Percentiles rank a stretch among this genome's conserved stretches.
phyloP scores from a whole-genome alignment of 495 filamentous ascomycete species.

The Pseudoneurospora amorphoporcata region DNA sequence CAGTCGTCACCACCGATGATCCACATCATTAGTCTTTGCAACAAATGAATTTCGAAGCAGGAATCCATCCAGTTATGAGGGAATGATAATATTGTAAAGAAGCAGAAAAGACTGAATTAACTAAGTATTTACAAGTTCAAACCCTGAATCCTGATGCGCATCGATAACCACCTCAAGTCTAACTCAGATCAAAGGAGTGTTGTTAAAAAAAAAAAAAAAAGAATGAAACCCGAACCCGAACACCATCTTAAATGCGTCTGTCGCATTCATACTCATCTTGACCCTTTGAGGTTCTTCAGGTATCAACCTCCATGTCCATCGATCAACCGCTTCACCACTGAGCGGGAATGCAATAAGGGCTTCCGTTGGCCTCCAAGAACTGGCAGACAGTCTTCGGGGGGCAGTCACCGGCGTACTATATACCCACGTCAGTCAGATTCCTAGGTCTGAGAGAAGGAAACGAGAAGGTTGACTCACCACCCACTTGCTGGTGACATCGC shows the following conservation, averaged over 20 bases:
- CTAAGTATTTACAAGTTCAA: background rate
- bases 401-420: constrained; percentile 15
- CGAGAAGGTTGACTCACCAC: constrained; percentile 10
- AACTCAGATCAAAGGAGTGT: background rate
- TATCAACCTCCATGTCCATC: background rate
- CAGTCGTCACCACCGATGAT: background rate
- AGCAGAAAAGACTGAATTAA: background rate
- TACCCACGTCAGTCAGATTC: background rate
- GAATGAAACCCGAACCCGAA: background rate
- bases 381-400: constrained; percentile 10
- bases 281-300: background rate
- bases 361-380: constrained; percentile 15
- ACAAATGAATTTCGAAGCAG: background rate
- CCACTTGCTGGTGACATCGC: constrained; percentile 11
- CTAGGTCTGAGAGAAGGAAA: background rate
- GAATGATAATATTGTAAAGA: background rate
- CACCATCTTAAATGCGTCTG: background rate
- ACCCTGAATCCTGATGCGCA: background rate
- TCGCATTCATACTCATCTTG: background rate
- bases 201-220: background rate
- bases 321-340: background rate
- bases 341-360: constrained; percentile 20
- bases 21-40: background rate
- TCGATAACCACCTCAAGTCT: background rate
- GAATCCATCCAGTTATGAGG: background rate